Evolutionary conservation across 106 monocot species (phyloP), one percentile per base, ranked within the genome.

Genomic region (Dendrobium officinale): DNA sequence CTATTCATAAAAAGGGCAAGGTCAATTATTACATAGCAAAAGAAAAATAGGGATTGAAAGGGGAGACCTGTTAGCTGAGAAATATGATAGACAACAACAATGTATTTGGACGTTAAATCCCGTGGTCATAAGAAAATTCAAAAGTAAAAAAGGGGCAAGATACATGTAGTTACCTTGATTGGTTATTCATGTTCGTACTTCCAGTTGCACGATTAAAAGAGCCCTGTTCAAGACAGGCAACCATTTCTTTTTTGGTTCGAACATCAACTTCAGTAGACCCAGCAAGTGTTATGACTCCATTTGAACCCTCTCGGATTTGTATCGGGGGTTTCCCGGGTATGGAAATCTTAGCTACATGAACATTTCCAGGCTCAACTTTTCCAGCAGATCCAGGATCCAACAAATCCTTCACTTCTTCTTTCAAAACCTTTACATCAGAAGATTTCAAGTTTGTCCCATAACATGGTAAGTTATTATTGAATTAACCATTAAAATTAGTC

Each of bases 141-240:
- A 42, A 42, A 17, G 43, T 11, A 73, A 73, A 42, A 16, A 17
- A 73, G 16, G 17, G 10, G 17, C 1, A 0, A 31, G 8, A 16
- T 19, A 4, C 43, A 76, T 43, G 20, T 16, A 26, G 20, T 79
- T 82, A 95, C 98, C 98, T 99, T 55, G 98, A 99, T 73, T 99
- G 98, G 79, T 90, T 95, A 85, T 99, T 99, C 98, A 99, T 99
- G 73, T 99, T 99, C 37, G 98, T 99, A 84, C 98, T 99, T 90
- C 98, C 98, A 79, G 98, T 99, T 78, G 98, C 98, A 49, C 98
- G 92, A 81, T 77, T 91, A 31, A 87, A 58, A 41, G 95, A 92
- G 55, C 98, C 98, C 73, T 95, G 94, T n/a, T 95, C 95, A 24
- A 99, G 88, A 77, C 91, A 99, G 58, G 87, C 85, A 48, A 83